These are phyloP conservation scores for Boletellus deceptivus DNA, from an alignment of 1,284 basidiomycete genomes.

Conservation along the genomic window DNA sequence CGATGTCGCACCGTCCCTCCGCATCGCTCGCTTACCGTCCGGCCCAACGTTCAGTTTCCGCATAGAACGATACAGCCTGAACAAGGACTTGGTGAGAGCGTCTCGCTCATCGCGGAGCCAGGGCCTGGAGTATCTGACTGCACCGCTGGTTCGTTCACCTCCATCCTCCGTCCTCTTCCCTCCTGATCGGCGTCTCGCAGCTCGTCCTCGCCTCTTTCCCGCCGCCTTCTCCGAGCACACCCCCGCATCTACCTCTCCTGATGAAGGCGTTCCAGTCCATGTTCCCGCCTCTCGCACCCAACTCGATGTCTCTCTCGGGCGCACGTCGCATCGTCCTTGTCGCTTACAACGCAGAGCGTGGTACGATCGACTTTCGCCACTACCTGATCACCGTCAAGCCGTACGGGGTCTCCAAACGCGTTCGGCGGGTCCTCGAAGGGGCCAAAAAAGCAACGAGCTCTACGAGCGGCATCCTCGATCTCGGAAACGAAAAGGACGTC, in stretches of 20 bases:
- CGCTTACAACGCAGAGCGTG: slow-evolving; percentile 85
- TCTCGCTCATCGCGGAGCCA: slow-evolving; percentile 70
- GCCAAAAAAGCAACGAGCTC: slow-evolving; percentile 40
- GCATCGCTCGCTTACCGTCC: slow-evolving; percentile 85
- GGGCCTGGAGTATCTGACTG: slow-evolving; percentile 82
- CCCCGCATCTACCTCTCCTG: slow-evolving; percentile 67
- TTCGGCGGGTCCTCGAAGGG: slow-evolving; percentile 87
- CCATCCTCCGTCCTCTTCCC: not conserved
- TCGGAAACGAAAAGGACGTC: slow-evolving; percentile 89
- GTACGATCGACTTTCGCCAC: slow-evolving; percentile 92
- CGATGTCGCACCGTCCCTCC: slow-evolving; percentile 80
- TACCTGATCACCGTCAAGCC: slow-evolving; percentile 95
- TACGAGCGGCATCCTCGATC: slow-evolving; percentile 61
- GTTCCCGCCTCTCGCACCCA: slow-evolving; percentile 83
- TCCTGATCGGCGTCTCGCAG: slow-evolving; percentile 34
- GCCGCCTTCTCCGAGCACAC: slow-evolving; percentile 65
- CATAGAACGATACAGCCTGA: slow-evolving; percentile 88
- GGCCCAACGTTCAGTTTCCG: slow-evolving; percentile 96
- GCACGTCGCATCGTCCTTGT: slow-evolving; percentile 92
- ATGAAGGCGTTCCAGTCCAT: slow-evolving; percentile 88
- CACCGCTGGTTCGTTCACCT: slow-evolving; percentile 67
- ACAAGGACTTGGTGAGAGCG: slow-evolving; percentile 77
- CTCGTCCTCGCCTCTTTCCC: slow-evolving; percentile 78
- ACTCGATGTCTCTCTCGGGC: slow-evolving; percentile 74
- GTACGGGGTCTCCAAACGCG: slow-evolving; percentile 88